Evolutionary conservation across 768 basidiomycete species (phyloP), one percentile per base, ranked within the genome.

Genomic region (Phylloporus sp.): DNA sequence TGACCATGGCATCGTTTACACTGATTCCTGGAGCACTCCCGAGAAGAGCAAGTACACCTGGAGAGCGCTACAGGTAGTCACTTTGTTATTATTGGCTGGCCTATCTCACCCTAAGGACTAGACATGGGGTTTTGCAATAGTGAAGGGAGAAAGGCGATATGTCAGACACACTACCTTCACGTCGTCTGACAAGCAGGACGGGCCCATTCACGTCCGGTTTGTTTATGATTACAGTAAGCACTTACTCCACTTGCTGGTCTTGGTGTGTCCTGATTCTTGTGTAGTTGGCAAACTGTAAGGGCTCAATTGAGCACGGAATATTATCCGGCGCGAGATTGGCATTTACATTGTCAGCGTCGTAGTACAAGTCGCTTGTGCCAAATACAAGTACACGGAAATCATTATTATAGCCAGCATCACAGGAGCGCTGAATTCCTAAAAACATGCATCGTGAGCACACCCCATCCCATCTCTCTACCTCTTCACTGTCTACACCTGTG

Each of bases 151-250:
- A 61, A 78, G 82, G 58, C 72, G 83, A 53, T 82, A 88, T 58
- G 72, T 76, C 5, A 75, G 86, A 49, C 81, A 78, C 57, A 68
- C 86, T 54, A 74, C 77, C 54, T 88, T 88, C 66, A 80, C 77
- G 6, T 85, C 85, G 1, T 78, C 85, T 5, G 61, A 72, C 28
- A 80, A 72, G 10, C 77, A 84, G 57, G 78, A 80, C 13, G 56
- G 57, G 6, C 59, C 69, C 31, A 80, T 88, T 44, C 71, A 79
- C 50, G 71, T 74, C 10, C 77, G 73, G 36, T 63, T 88, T 32
- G 73, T 85, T 18, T 90, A 88, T 54, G 84, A 88, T 60, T 88
- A 88, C 56, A 50, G 86, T 87, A 47, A 67, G 85, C 70, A 1
- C 13, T 26, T 70, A 1, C 13, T 26, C 40, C 10, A 27, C 7